Conservation (phyloP, 805 yeast genomes). For the Starmera pachycereana region DNA sequence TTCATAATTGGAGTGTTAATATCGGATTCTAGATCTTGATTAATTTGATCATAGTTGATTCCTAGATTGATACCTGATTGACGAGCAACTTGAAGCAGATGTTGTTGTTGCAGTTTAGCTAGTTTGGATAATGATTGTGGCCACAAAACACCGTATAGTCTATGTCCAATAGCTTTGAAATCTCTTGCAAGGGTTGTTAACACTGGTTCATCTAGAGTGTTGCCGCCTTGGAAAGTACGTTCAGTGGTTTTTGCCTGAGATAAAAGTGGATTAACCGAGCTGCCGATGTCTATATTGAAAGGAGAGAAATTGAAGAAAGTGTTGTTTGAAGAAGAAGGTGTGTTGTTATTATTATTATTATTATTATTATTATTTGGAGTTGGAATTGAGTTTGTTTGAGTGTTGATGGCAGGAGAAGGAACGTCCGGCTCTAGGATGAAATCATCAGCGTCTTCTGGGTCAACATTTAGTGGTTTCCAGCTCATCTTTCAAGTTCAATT, state of each 20-base stretch:
- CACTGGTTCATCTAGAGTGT: conserved; percentile 66
- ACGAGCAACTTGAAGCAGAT: conserved; percentile 18
- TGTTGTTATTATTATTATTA: not conserved
- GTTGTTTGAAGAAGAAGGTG: conserved; percentile 13
- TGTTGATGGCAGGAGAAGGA: conserved; percentile 12
- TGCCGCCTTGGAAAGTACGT: conserved; percentile 43
- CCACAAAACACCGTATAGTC: conserved; percentile 34
- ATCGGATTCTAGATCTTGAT: conserved; percentile 19
- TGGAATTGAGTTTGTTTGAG: not conserved
- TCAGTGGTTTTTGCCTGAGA: conserved; percentile 19
- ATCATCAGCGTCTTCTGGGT: conserved; percentile 18
- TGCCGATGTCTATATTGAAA: conserved; percentile 23
- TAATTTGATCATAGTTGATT: conserved; percentile 18
- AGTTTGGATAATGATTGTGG: conserved; percentile 22
- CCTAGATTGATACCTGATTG: conserved; percentile 21
- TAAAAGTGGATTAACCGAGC: conserved; percentile 21
- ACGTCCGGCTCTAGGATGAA: conserved; percentile 19
- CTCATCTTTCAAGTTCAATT: conserved; percentile 6
- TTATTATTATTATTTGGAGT: conserved; percentile 1
- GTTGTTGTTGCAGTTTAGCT: conserved; percentile 21
- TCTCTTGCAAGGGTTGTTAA: conserved; percentile 41
- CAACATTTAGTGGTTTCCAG: conserved; percentile 19
- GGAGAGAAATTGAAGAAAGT: conserved; percentile 17
- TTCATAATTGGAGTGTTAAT: conserved; percentile 17
- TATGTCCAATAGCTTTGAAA: conserved; percentile 30